These are phyloP conservation scores for Berkeleyomyces basicola DNA, from an alignment of 2,329 filamentous ascomycete genomes.

Conservation along the genomic window DNA sequence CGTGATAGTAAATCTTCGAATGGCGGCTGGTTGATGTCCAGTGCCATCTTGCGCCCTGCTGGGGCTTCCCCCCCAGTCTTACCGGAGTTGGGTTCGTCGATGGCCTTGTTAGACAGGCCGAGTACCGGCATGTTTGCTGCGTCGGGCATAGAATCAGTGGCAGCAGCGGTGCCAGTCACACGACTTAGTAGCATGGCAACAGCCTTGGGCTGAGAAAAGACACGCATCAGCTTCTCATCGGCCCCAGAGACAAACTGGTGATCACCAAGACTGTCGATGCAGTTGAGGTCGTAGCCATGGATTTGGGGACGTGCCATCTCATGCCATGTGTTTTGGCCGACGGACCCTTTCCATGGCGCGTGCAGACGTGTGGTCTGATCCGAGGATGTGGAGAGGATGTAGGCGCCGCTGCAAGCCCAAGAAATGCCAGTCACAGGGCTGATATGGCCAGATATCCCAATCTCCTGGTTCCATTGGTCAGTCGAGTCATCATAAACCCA, in stretches of 20 bases:
- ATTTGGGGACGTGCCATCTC: conserved; percentile 93
- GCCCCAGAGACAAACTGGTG: conserved; percentile 82
- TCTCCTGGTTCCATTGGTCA: conserved; percentile 58
- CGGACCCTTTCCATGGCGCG: conserved; percentile 50
- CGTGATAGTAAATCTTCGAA: conserved; percentile 79
- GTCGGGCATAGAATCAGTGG: conserved; percentile 47
- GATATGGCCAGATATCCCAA: conserved; percentile 73
- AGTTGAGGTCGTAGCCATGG: conserved; percentile 95
- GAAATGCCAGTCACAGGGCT: conserved; percentile 64
- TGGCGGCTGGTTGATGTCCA: conserved; percentile 58
- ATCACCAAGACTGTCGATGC: conserved; percentile 58
- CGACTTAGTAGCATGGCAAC: conserved; percentile 58
- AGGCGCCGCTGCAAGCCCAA: conserved; percentile 70
- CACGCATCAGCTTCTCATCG: conserved; percentile 93
- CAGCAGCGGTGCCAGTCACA: conserved; percentile 36
- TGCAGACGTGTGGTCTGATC: conserved; percentile 90
- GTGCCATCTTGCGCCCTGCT: conserved; percentile 36
- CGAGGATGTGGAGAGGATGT: conserved; percentile 72
- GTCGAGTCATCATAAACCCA: conserved; percentile 50
- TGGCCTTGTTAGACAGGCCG: conserved; percentile 88
- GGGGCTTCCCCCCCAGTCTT: conserved; percentile 19
- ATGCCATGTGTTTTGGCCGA: conserved; percentile 53
- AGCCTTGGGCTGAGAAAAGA: conserved; percentile 77
- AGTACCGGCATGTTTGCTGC: conserved; percentile 90
- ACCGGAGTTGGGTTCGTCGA: conserved; percentile 39